Conservation (phyloP, 495 filamentous ascomycete species). For the Staphylotrichum longicolle region DNA sequence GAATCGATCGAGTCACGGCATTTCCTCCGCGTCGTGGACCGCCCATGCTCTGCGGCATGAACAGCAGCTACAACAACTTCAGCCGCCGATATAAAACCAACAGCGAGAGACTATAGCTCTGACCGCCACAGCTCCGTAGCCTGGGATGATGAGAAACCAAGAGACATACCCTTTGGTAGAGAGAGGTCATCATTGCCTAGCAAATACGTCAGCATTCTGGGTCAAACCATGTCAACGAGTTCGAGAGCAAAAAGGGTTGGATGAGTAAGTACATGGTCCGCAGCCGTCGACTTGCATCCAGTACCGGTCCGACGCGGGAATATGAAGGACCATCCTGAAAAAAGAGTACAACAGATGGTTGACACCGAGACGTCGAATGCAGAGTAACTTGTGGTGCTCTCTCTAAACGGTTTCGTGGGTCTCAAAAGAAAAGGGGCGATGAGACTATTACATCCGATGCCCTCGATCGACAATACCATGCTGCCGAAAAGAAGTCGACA, state of each 20-base stretch:
- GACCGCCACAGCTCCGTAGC: not conserved
- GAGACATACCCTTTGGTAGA: slow-evolving; percentile 77
- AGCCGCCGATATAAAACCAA: slow-evolving; percentile 10
- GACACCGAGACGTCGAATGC: not conserved
- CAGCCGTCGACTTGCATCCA: slow-evolving; percentile 13
- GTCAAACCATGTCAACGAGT: not conserved
- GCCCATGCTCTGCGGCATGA: not conserved
- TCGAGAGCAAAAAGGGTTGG: slow-evolving; percentile 3
- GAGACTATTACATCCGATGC: too few relatives aligned
- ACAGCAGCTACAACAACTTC: slow-evolving; percentile 7
- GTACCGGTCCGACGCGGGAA: slow-evolving; percentile 4
- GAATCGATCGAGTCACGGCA: slow-evolving; percentile 1
- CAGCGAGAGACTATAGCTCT: slow-evolving; percentile 4
- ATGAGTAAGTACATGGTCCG: slow-evolving; percentile 3
- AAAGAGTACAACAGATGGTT: not conserved
- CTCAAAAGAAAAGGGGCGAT: too few relatives aligned
- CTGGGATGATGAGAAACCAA: not conserved
- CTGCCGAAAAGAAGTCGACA: too few relatives aligned
- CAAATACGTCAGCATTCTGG: slow-evolving; percentile 26
- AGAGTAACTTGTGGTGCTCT: too few relatives aligned
- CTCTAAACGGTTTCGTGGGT: too few relatives aligned
- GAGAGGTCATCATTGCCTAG: slow-evolving; percentile 88
- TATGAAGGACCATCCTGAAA: not conserved
- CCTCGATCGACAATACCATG: too few relatives aligned
- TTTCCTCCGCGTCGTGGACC: not conserved